These are phyloP conservation scores for Lachnellula subtilissima DNA, from an alignment of 2,329 filamentous ascomycete genomes.

Conservation along the genomic window DNA sequence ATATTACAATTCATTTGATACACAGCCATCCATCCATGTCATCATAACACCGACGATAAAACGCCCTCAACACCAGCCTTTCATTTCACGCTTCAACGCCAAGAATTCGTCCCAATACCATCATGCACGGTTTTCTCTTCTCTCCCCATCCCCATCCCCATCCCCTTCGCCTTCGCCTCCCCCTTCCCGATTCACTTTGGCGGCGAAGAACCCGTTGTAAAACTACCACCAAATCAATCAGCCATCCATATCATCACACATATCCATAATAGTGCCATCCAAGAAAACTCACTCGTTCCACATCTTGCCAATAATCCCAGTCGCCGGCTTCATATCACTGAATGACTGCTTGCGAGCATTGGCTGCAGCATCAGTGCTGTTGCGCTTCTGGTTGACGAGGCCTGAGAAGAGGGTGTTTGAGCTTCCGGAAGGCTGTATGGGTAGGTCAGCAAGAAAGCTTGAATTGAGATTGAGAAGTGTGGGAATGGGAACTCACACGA, in stretches of 20 bases:
- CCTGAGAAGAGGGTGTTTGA: conserved; percentile 30
- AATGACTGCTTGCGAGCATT: conserved; percentile 38
- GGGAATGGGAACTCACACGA: conserved; percentile 16
- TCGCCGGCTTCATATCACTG: conserved; percentile 38
- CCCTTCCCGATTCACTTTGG: conserved; percentile 6
- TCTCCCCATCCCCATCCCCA: no score
- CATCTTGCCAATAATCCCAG: conserved; percentile 33
- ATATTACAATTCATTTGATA: no score
- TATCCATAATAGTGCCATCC: not conserved
- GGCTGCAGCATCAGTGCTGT: conserved; percentile 33
- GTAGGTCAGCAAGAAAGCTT: not conserved
- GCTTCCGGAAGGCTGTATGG: conserved; percentile 12
- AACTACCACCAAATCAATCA: conserved; percentile 3
- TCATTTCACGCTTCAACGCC: not conserved
- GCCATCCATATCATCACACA: not conserved
- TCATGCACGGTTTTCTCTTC: no score
- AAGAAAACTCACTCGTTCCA: conserved; percentile 29
- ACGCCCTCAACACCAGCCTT: not conserved
- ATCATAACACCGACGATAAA: not conserved
- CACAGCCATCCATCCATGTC: not conserved
- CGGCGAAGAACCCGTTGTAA: conserved; percentile 12
- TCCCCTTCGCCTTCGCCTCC: not conserved
- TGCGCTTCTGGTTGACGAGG: conserved; percentile 41
- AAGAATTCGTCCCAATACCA: not conserved
- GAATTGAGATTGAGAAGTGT: not conserved